These are phyloP conservation scores for Diaporthe citri DNA, from an alignment of 2,329 filamentous ascomycete species.

Conservation along the genomic window DNA sequence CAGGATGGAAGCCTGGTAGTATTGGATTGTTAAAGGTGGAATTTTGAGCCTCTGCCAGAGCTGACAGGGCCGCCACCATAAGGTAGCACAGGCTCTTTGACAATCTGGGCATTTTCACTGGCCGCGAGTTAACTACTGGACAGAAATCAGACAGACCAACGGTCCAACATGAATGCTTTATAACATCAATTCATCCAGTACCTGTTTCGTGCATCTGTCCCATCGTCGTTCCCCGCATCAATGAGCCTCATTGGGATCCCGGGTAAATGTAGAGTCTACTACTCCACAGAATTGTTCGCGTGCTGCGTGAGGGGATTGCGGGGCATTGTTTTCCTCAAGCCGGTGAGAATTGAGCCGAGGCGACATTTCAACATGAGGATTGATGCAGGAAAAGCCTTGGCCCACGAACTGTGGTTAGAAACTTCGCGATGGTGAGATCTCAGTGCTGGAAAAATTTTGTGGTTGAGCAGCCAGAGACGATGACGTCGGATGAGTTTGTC, in stretches of 20 bases:
- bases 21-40: conserved; percentile 54
- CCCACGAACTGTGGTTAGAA: background rate
- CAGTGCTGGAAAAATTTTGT: conserved; percentile 1
- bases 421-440: background rate
- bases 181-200: background rate
- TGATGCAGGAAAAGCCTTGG: conserved; percentile 1
- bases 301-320: conserved; percentile 15
- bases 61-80: background rate
- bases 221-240: conserved; percentile 12
- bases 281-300: background rate
- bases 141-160: background rate
- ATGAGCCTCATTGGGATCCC: background rate
- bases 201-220: background rate
- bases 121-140: background rate
- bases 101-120: background rate
- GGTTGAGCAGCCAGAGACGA: background rate
- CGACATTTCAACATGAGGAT: background rate
- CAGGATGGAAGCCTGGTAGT: conserved; percentile 58
- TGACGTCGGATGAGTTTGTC: background rate
- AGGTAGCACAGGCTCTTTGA: background rate
- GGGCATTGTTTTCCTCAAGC: background rate
- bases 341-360: conserved; percentile 20
- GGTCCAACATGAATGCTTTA: background rate
- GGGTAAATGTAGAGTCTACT: conserved; percentile 9
- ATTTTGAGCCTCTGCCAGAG: conserved; percentile 37